phyloP scores from a whole-genome alignment of 1,139 yeast species.

The Zygoascus meyerae region DNA sequence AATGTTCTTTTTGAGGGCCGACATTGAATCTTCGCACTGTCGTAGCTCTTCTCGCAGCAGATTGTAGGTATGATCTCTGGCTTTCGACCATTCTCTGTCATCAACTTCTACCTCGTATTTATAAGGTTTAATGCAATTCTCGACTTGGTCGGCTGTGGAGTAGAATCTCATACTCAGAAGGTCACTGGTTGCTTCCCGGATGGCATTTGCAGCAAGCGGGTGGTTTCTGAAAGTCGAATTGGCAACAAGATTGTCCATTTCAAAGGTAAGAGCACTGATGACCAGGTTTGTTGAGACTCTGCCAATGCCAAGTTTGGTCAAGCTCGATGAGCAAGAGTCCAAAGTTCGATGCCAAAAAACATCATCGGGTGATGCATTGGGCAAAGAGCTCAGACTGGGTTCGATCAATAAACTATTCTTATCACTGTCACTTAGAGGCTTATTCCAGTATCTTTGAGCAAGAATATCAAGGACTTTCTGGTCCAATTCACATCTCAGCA shows the following conservation, averaged over 20 bases:
- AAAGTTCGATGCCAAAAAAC: constrained; percentile 83
- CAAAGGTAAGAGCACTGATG: constrained; percentile 72
- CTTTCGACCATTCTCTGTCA: constrained; percentile 84
- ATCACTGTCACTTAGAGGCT: constrained; percentile 35
- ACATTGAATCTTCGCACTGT: constrained; percentile 69
- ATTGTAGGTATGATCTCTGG: constrained; percentile 70
- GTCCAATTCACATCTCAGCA: constrained; percentile 79
- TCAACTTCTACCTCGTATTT: constrained; percentile 96
- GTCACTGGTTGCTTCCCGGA: constrained; percentile 75
- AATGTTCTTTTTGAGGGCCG: constrained; percentile 58
- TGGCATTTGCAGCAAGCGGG: constrained; percentile 75
- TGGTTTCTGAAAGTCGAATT: constrained; percentile 75
- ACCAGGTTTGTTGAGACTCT: constrained; percentile 78
- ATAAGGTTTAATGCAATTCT: constrained; percentile 94
- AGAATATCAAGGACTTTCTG: constrained; percentile 80
- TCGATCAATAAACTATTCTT: constrained; percentile 29
- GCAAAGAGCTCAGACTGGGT: constrained; percentile 51
- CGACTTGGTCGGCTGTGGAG: constrained; percentile 97
- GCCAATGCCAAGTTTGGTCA: constrained; percentile 92
- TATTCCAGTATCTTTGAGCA: constrained; percentile 92
- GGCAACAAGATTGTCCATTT: constrained; percentile 66
- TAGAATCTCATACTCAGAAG: constrained; percentile 75
- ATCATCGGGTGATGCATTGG: constrained; percentile 55
- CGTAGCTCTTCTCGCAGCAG: constrained; percentile 76
- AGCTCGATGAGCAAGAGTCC: constrained; percentile 73